These are phyloP conservation scores for Epichloe gansuensis DNA, from an alignment of 2,329 filamentous ascomycete species.

Conservation along the genomic window DNA sequence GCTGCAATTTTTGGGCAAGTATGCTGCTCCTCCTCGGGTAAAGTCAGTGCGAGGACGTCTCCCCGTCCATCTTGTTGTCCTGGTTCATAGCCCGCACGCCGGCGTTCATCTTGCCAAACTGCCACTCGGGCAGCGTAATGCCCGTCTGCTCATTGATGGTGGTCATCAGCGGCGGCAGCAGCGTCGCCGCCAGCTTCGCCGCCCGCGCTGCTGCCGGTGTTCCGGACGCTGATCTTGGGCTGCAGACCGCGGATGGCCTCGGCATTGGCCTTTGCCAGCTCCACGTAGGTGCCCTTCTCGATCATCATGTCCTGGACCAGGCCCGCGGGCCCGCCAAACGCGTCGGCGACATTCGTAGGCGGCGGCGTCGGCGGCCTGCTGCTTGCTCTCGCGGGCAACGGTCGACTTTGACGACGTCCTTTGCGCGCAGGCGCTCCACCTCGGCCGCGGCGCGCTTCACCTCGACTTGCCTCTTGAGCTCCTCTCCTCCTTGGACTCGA, in stretches of 20 bases:
- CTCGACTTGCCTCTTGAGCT: constrained; percentile 68
- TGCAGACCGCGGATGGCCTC: constrained; percentile 61
- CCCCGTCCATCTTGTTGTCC: neutral
- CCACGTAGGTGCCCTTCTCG: constrained; percentile 65
- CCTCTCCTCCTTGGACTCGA: constrained; percentile 53
- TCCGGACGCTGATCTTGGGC: constrained; percentile 88
- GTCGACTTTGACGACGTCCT: constrained; percentile 64
- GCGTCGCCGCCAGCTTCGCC: constrained; percentile 37
- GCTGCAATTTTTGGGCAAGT: no score
- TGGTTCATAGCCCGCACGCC: constrained; percentile 19
- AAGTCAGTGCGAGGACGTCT: no score
- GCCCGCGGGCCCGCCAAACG: no score
- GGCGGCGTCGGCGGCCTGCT: constrained; percentile 53
- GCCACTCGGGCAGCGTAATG: constrained; percentile 67
- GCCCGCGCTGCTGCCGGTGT: constrained; percentile 47
- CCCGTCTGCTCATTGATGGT: constrained; percentile 86
- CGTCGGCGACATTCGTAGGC: constrained; percentile 53
- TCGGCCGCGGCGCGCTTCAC: constrained; percentile 66
- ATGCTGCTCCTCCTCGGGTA: no score
- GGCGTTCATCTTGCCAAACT: constrained; percentile 38
- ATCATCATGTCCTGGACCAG: constrained; percentile 84
- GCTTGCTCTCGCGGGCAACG: constrained; percentile 52
- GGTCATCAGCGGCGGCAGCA: constrained; percentile 61
- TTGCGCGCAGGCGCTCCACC: constrained; percentile 65
- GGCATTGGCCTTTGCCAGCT: constrained; percentile 67